A percentile compares a stretch with the other conserved stretches of the same genome.
phyloP scores from a whole-genome alignment of 2,329 filamentous ascomycete genomes.

The Exophiala calicioides region DNA sequence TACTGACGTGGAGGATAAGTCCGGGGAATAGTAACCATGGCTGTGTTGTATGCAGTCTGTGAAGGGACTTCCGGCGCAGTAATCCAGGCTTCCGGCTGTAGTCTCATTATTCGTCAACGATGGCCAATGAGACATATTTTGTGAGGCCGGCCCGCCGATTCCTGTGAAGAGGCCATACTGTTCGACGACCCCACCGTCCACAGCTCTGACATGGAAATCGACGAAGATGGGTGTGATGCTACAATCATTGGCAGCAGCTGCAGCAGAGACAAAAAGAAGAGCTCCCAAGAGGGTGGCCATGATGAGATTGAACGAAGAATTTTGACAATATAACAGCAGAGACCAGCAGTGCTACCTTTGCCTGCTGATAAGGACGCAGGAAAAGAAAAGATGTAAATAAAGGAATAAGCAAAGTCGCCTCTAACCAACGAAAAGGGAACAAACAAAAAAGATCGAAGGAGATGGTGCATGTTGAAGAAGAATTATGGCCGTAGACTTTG shows the following conservation, averaged over 20 bases:
- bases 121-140: conserved; percentile 49
- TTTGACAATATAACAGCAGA: too few relatives aligned
- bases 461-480: conserved; percentile 8
- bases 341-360: neutral
- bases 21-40: conserved; percentile 26
- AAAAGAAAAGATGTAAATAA: conserved; percentile 3
- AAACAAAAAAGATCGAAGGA: conserved; percentile 1
- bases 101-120: conserved; percentile 46
- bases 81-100: conserved; percentile 39
- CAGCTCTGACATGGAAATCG: conserved; percentile 46
- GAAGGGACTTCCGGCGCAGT: conserved; percentile 40
- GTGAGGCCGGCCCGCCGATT: conserved; percentile 41
- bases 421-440: conserved; percentile 3
- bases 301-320: neutral
- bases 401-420: neutral
- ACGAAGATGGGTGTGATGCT: conserved; percentile 42
- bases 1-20: conserved; percentile 25
- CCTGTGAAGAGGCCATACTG: conserved; percentile 51
- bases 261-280: conserved; percentile 7
- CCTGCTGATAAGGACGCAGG: neutral
- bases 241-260: conserved; percentile 18
- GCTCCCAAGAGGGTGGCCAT: conserved; percentile 17
- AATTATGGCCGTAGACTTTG: conserved; percentile 10
- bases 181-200: conserved; percentile 41
- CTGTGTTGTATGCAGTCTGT: conserved; percentile 18